Percentiles rank a stretch among this genome's conserved stretches.
Evolutionary conservation across 2,329 filamentous ascomycete species (phyloP).

Genomic region (Phaeosphaeriaceae sp.): DNA sequence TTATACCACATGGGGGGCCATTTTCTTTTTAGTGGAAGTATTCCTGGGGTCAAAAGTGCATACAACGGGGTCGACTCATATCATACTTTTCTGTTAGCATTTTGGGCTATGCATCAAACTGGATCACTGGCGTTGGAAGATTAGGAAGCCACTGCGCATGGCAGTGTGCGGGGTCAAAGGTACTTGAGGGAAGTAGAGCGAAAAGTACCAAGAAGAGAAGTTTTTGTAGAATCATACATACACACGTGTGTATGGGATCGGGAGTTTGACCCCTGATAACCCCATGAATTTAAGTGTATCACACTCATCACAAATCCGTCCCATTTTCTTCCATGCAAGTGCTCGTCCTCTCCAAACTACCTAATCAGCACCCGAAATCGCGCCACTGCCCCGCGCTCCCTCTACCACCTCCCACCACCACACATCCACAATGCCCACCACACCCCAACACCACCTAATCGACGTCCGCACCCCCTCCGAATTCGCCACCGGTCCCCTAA

Average conservation of each 20-base stretch:
- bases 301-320: no score
- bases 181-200: neutral
- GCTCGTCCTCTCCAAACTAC: neutral
- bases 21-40: slow-evolving; percentile 66
- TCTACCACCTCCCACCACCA: neutral
- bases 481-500: slow-evolving; percentile 41
- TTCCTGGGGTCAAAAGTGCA: slow-evolving; percentile 37
- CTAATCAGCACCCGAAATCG: neutral
- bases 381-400: neutral
- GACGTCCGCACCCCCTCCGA: slow-evolving; percentile 48
- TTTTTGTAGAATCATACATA: slow-evolving; percentile 18
- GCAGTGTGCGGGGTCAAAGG: slow-evolving; percentile 14
- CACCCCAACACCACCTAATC: slow-evolving; percentile 34
- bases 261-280: slow-evolving; percentile 3
- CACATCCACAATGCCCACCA: slow-evolving; percentile 4
- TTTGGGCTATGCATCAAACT: slow-evolving; percentile 6
- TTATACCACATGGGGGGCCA: slow-evolving; percentile 52
- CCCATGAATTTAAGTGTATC: slow-evolving; percentile 13
- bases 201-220: neutral
- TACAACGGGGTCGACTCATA: neutral
- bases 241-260: slow-evolving; percentile 10
- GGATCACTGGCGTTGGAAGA: slow-evolving; percentile 13
- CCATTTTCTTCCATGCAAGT: neutral
- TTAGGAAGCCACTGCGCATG: slow-evolving; percentile 8
- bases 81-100: slow-evolving; percentile 13